Evolutionary conservation across 345 rosid species (phyloP).

Genomic region (Erodium maritimum): DNA sequence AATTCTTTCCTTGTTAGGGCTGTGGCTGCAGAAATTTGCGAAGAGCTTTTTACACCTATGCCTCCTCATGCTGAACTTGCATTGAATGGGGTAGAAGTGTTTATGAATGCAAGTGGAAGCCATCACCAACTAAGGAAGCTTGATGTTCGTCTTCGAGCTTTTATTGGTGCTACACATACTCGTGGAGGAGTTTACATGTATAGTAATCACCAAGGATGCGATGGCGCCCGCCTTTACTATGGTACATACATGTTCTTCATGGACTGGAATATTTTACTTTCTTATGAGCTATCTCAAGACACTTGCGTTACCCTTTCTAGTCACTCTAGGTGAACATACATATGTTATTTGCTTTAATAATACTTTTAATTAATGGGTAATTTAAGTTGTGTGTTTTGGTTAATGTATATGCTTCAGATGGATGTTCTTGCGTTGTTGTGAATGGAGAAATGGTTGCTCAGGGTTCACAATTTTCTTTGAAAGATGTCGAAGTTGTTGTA

Average conservation of each 20-base stretch:
- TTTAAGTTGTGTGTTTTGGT: neutral
- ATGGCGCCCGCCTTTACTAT: conserved; percentile 86
- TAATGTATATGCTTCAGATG: conserved; percentile 32
- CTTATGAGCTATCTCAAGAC: too few species aligned
- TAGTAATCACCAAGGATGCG: conserved; percentile 97
- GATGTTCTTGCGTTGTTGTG: conserved; percentile 71
- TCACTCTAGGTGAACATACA: neutral
- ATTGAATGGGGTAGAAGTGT: conserved; percentile 86
- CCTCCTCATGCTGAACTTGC: conserved; percentile 98
- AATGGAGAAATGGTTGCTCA: conserved; percentile 81
- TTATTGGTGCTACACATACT: conserved; percentile 65
- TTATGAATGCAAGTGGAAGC: conserved; percentile 98
- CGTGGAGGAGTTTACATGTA: conserved; percentile 96
- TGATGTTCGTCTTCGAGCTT: conserved; percentile 61
- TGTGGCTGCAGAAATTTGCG: conserved; percentile 93
- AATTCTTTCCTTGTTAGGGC: conserved; percentile 30
- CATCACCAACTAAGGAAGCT: conserved; percentile 83
- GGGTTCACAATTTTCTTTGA: conserved; percentile 90
- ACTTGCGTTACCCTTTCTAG: neutral
- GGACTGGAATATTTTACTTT: neutral
- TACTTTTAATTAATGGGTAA: neutral
- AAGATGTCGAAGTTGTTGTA: conserved; percentile 78
- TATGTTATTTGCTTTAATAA: neutral
- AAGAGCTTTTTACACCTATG: conserved; percentile 69
- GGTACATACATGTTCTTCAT: conserved; percentile 27